Conservation (phyloP, 306 rosid genomes). For the Inga oerstediana region DNA sequence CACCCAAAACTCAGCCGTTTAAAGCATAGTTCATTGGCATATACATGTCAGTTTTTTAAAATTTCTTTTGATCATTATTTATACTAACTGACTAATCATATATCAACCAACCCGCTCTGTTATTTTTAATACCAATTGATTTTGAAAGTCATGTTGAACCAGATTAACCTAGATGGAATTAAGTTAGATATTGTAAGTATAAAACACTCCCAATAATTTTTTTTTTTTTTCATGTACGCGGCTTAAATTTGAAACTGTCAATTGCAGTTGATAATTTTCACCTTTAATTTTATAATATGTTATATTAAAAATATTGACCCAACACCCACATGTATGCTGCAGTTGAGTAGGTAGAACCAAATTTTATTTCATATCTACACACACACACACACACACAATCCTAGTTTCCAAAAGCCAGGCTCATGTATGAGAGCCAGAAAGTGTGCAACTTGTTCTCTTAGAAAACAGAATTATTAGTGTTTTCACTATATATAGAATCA, state of each 20-base stretch:
- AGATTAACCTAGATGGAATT: too few species aligned
- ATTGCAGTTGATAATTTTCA: background rate
- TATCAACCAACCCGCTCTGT: background rate
- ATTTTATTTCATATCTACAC: slow-evolving; percentile 3
- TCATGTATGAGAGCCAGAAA: slow-evolving; percentile 24
- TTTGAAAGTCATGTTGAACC: background rate
- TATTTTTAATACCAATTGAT: background rate
- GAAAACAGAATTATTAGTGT: slow-evolving; percentile 1
- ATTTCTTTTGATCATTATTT: too few species aligned
- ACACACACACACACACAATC: background rate
- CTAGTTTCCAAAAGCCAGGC: slow-evolving; percentile 29
- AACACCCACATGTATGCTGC: background rate
- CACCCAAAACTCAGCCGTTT: too few species aligned
- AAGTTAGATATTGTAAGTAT: background rate
- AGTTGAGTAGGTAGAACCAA: slow-evolving; percentile 19
- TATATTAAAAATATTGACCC: background rate
- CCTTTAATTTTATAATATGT: background rate
- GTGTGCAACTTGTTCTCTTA: slow-evolving; percentile 18
- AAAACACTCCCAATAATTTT: background rate
- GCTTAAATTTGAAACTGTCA: background rate
- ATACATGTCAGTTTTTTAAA: background rate
- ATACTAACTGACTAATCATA: background rate
- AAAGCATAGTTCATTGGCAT: background rate
- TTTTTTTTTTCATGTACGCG: background rate
- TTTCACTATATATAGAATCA: slow-evolving; percentile 9